Percentiles rank a stretch among this genome's conserved stretches.
phyloP scores from a whole-genome alignment of 2,329 filamentous ascomycete species.

The Huntiella savannae region DNA sequence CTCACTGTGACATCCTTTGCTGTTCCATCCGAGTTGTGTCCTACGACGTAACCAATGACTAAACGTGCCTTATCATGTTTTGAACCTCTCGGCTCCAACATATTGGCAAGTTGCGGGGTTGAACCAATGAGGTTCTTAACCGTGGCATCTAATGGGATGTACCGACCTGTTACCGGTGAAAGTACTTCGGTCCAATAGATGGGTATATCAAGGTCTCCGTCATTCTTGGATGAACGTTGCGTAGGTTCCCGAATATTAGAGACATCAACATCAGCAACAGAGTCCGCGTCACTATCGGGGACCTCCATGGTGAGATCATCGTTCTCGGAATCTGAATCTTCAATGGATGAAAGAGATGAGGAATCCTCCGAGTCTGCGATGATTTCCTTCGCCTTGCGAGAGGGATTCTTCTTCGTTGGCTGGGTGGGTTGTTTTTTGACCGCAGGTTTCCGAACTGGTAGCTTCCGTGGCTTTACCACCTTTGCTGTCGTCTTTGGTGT shows the following conservation, averaged over 20 bases:
- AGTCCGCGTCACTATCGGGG: slow-evolving; percentile 38
- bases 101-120: slow-evolving; percentile 50
- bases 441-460: too few relatives aligned
- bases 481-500: not conserved
- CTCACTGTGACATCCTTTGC: slow-evolving; percentile 89
- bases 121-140: slow-evolving; percentile 51
- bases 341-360: not conserved
- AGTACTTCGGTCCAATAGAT: slow-evolving; percentile 88
- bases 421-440: too few relatives aligned
- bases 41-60: slow-evolving; percentile 75
- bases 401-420: slow-evolving; percentile 5
- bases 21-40: slow-evolving; percentile 63
- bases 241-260: not conserved
- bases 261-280: slow-evolving; percentile 21
- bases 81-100: slow-evolving; percentile 64
- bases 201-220: slow-evolving; percentile 62
- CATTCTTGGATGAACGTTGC: slow-evolving; percentile 32
- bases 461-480: not conserved
- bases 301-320: slow-evolving; percentile 18
- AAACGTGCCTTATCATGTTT: slow-evolving; percentile 77
- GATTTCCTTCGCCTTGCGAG: not conserved
- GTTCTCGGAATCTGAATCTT: slow-evolving; percentile 11
- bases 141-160: slow-evolving; percentile 59
- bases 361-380: slow-evolving; percentile 1
- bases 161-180: slow-evolving; percentile 62